Conservation (phyloP, 495 filamentous ascomycete genomes). For the Aspergillus cristatus region DNA sequence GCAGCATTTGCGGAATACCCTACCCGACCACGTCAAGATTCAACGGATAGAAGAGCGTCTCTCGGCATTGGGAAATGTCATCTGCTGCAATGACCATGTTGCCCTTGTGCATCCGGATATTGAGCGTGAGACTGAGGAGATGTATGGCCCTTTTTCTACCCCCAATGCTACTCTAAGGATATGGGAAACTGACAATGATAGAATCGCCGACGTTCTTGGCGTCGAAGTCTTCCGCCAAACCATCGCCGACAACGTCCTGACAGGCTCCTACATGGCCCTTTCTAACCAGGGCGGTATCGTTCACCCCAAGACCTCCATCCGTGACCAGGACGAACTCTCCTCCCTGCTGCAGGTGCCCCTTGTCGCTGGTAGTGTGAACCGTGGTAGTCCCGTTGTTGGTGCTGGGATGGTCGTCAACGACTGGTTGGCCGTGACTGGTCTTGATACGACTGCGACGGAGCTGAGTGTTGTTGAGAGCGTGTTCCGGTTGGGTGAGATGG, state of each 20-base stretch:
- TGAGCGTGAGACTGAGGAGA: constrained; percentile 92
- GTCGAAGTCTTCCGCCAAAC: constrained; percentile 99
- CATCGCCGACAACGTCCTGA: constrained; percentile 91
- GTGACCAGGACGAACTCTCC: constrained; percentile 95
- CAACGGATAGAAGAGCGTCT: constrained; percentile 94
- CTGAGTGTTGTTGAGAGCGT: constrained; percentile 92
- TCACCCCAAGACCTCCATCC: constrained; percentile 91
- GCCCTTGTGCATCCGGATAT: constrained; percentile 94
- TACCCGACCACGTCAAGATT: constrained; percentile 86
- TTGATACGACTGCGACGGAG: constrained; percentile 96
- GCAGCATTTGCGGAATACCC: constrained; percentile 86
- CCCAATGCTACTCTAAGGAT: not conserved
- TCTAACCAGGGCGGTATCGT: constrained; percentile 96
- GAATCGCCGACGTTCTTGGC: constrained; percentile 87
- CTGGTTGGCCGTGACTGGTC: constrained; percentile 94
- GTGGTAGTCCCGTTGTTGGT: constrained; percentile 86
- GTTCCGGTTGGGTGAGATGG: constrained; percentile 78
- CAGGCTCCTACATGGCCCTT: constrained; percentile 90
- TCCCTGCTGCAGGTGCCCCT: constrained; percentile 90
- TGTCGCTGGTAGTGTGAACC: constrained; percentile 87
- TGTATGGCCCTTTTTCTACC: constrained; percentile 27
- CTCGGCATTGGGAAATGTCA: constrained; percentile 93
- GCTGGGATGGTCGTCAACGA: constrained; percentile 99
- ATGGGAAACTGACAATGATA: constrained; percentile 6
- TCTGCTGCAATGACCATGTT: constrained; percentile 92